phyloP scores from a whole-genome alignment of 176 grass and related monocot genomes.

The Juncus inflexus region DNA sequence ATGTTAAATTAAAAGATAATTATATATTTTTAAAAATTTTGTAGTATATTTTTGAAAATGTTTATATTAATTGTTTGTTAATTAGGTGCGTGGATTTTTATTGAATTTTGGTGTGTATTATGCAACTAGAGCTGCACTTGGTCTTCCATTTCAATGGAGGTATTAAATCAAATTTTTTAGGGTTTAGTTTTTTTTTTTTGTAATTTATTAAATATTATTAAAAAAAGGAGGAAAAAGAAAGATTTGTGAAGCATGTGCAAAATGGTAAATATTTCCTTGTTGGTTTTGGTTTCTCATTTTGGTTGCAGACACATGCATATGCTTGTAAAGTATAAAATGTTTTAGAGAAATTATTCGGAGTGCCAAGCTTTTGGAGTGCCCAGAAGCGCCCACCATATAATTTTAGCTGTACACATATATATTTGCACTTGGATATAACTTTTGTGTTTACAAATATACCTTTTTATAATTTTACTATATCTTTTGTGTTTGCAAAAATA shows the following conservation, averaged over 20 bases:
- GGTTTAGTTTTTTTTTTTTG: neutral
- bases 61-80: conserved; percentile 2
- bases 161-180: conserved; percentile 36
- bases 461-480: too few relatives aligned
- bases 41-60: neutral
- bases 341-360: too few relatives aligned
- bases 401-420: too few relatives aligned
- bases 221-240: conserved; percentile 5
- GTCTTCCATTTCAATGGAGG: conserved; percentile 97
- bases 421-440: too few relatives aligned
- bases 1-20: conserved; percentile 20
- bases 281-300: conserved; percentile 12
- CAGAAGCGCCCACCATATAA: too few relatives aligned
- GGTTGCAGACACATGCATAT: conserved; percentile 23
- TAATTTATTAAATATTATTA: conserved; percentile 21
- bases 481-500: too few relatives aligned
- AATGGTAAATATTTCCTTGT: conserved; percentile 33
- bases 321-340: neutral
- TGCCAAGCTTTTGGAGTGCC: too few relatives aligned
- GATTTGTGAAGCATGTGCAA: conserved; percentile 3
- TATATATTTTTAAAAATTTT: neutral
- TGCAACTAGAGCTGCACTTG: conserved; percentile 89
- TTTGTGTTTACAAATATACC: too few relatives aligned
- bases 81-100: conserved; percentile 96
- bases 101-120: conserved; percentile 99